Evolutionary conservation across 352 stramenopile species (phyloP), one percentile per base, ranked within the genome.

Genomic region (Phytophthora melonis): DNA sequence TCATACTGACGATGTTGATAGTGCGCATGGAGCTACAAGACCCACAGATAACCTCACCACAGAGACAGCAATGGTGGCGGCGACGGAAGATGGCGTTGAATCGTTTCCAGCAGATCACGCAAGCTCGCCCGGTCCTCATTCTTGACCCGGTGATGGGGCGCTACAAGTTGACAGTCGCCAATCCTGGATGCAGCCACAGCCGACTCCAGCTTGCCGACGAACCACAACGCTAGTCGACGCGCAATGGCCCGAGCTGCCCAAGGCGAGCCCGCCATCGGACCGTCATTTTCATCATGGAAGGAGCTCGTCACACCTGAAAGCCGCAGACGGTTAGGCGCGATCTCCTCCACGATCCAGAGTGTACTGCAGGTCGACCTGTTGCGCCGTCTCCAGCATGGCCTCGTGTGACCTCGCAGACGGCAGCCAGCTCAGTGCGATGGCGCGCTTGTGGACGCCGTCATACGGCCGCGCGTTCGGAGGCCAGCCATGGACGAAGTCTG

Each of bases 301-400:
- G 82, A 88, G 41, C 75, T 87, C 11, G 82, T 81, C 21, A 92
- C 76, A 18, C 85, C 90, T n/a, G 83, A 90, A 13, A 92, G 58
- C 9, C 82, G 82, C 43, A 92, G 49, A 0, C 77, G 80, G 41
- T 83, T 64, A 27, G 71, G 70, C 16, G 68, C 53, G 55, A 92
- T 84, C 61, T 92, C 85, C 66, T 92, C 85, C 8, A 92, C 68
- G 25, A 92, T 83, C n/a, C 13, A 92, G 68, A 3, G 83, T 91
- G 60, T 88, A 91, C 67, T 92, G 82, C 62, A 92, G 53, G 64
- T 86, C 77, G 21, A 92, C 62, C 39, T 82, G 72, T 18, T 67
- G 71, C 34, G 63, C 55, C 16, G 63, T 66, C 32, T 79, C 59
- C 23, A 70, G 30, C 30, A 74, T 62, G 4, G 65, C 58, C 30